Evolutionary conservation across 768 basidiomycete species (phyloP), one percentile per base, ranked within the genome.

Genomic region (Lactifluus volemus): DNA sequence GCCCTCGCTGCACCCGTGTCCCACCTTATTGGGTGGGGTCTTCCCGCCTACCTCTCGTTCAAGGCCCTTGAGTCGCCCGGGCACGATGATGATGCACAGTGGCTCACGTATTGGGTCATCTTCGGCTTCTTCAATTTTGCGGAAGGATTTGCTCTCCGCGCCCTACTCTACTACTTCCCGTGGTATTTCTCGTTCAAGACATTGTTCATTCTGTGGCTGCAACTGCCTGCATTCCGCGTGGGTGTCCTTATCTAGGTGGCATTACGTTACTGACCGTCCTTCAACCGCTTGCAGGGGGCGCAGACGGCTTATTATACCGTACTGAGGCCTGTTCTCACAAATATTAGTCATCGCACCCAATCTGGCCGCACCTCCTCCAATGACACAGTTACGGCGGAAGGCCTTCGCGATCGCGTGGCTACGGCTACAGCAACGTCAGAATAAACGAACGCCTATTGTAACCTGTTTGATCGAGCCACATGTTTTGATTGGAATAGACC

Each of bases 41-140:
- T 98, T 68, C 97, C 97, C 32, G 93, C 94, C 5, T 98, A 92
- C 73, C 84, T 97, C 73, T 97, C 94, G 54, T 84, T 98, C 79
- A 89, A 88, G 76, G 95, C 97, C 32, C 84, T 99, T 70, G 96
- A 98, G 74, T 75, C 81, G 5, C 90, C 92, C n/a, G 79, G 82
- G 3, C 78, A 85, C 61, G 80, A 86, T 67, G 92, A 96, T 67
- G 90, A 96, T 74, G 79, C 88, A 69, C 94, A 97, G 76, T 98
- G 94, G 94, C 81, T 98, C 70, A 96, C 95, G 2, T 98, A 98
- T 80, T 98, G 96, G 96, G 81, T 91, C 70, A 82, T 96, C 56
- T 95, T 97, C 68, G 93, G 92, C 57, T 88, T 86, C 74, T 86
- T 97, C 82, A 96, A 88, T 78, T 91, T 97, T 75, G 69, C 90